Percentiles rank a stretch among this genome's conserved stretches.
Conservation (phyloP, 371 early-diverging fungal genomes). For the Mucor circinelloides region DNA sequence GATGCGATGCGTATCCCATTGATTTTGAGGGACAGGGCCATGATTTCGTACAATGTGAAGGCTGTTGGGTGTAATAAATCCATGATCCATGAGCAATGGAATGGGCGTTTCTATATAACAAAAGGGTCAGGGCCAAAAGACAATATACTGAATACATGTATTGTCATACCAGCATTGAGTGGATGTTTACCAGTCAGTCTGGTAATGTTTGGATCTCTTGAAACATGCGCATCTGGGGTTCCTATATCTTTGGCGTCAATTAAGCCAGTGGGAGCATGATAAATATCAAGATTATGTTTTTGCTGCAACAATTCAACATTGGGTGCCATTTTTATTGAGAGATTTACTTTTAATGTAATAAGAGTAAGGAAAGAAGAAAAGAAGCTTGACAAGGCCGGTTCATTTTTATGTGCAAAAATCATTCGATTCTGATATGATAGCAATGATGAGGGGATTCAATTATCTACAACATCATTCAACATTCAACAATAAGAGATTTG, state of each 20-base stretch:
- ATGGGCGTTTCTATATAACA: slow-evolving; percentile 47
- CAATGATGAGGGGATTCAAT: not conserved
- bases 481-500: not conserved
- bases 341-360: not conserved
- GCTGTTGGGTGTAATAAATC: slow-evolving; percentile 59
- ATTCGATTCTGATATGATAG: not conserved
- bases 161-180: slow-evolving; percentile 52
- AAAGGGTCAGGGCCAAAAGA: not conserved
- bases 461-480: not conserved
- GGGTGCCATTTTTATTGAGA: slow-evolving; percentile 5
- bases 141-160: not conserved
- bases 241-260: slow-evolving; percentile 37
- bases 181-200: slow-evolving; percentile 61
- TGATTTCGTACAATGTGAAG: slow-evolving; percentile 81
- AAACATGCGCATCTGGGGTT: slow-evolving; percentile 53
- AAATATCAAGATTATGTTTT: not conserved
- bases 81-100: slow-evolving; percentile 45
- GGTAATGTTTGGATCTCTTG: slow-evolving; percentile 48
- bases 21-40: slow-evolving; percentile 77
- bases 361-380: not conserved
- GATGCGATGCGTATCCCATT: slow-evolving; percentile 41
- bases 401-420: not conserved
- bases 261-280: not conserved
- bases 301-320: slow-evolving; percentile 1
- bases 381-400: not conserved